phyloP scores from a whole-genome alignment of 78 protist genomes.

The Dictyostelium purpureum region DNA sequence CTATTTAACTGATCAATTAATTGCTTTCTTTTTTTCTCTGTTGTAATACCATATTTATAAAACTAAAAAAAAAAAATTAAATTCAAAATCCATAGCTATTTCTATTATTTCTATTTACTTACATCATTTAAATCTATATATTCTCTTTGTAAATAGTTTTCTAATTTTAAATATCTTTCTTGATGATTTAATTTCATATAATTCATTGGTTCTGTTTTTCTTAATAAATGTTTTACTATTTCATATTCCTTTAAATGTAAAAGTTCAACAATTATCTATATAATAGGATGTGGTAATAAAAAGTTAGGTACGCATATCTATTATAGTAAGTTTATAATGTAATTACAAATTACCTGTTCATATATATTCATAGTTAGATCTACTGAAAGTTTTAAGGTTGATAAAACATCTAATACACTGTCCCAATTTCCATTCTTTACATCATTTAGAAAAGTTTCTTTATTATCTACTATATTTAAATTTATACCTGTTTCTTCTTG shows the following conservation, averaged over 20 bases:
- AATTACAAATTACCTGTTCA: slow-evolving; percentile 87
- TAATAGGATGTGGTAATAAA: not conserved
- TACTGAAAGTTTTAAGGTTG: slow-evolving; percentile 61
- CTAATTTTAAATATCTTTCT: slow-evolving; percentile 65
- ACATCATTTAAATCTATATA: slow-evolving; percentile 35
- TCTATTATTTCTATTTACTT: not conserved
- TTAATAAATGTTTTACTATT: slow-evolving; percentile 69
- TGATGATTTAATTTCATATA: slow-evolving; percentile 18
- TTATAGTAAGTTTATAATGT: slow-evolving; percentile 25
- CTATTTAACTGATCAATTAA: slow-evolving; percentile 10
- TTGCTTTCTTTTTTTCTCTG: slow-evolving; percentile 50
- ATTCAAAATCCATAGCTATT: not conserved
- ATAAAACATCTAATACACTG: slow-evolving; percentile 66
- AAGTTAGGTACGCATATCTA: not conserved
- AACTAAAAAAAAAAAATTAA: not conserved
- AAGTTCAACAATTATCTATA: slow-evolving; percentile 32
- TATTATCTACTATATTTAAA: slow-evolving; percentile 82
- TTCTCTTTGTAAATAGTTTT: slow-evolving; percentile 23
- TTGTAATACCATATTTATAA: slow-evolving; percentile 34
- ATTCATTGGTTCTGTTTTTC: slow-evolving; percentile 76
- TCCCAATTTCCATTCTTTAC: slow-evolving; percentile 90
- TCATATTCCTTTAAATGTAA: slow-evolving; percentile 41
- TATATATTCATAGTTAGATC: slow-evolving; percentile 58
- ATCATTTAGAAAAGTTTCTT: slow-evolving; percentile 75
- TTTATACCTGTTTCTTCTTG: slow-evolving; percentile 69